A percentile compares a stretch with the other conserved stretches of the same genome.
phyloP scores from a whole-genome alignment of 345 rosid genomes.

The Euclidium syriacum region DNA sequence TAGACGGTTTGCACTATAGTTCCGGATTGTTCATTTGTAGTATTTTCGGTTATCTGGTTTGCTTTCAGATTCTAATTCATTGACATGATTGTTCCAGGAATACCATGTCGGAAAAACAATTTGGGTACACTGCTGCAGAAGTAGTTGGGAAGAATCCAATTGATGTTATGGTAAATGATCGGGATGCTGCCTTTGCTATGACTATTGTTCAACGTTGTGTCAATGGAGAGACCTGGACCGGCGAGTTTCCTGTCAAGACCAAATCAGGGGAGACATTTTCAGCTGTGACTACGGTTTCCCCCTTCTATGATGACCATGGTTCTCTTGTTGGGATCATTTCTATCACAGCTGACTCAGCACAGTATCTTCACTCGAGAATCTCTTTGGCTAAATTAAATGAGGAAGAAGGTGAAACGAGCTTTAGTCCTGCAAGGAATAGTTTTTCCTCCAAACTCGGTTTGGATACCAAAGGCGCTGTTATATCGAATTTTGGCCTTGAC shows the following conservation, averaged over 20 bases:
- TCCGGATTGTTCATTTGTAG: background rate
- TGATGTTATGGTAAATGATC: conserved; percentile 49
- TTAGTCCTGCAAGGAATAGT: conserved; percentile 34
- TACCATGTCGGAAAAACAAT: conserved; percentile 56
- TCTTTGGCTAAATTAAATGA: conserved; percentile 25
- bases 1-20: background rate
- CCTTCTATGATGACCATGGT: conserved; percentile 61
- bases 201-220: conserved; percentile 35
- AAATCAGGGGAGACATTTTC: conserved; percentile 53
- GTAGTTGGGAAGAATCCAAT: conserved; percentile 55
- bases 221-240: conserved; percentile 69
- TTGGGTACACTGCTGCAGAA: conserved; percentile 57
- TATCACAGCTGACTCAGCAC: conserved; percentile 48
- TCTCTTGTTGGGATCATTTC: conserved; percentile 60
- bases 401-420: conserved; percentile 39
- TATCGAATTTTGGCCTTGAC: conserved; percentile 67
- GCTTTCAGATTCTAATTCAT: background rate
- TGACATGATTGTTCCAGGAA: conserved; percentile 47
- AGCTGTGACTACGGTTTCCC: conserved; percentile 56
- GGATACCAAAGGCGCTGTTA: conserved; percentile 22
- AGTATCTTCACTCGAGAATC: conserved; percentile 38
- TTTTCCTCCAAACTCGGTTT: conserved; percentile 41
- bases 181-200: conserved; percentile 40
- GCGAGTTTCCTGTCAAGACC: conserved; percentile 62
- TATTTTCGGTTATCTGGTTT: background rate